Evolutionary conservation across 768 basidiomycete species (phyloP), one percentile per base, ranked within the genome.

Genomic region (Baorangia bicolor): DNA sequence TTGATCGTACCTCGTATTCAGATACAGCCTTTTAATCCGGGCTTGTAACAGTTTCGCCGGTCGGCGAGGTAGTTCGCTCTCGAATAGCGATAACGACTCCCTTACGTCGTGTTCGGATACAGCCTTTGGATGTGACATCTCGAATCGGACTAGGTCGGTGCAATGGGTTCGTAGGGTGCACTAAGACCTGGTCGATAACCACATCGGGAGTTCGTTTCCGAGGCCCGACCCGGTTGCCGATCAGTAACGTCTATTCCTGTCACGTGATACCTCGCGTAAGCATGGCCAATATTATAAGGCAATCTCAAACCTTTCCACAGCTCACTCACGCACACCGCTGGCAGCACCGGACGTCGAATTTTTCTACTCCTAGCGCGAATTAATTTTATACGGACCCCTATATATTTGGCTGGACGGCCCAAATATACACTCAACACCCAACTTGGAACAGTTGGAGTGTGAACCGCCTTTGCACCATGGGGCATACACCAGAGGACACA

Each of bases 101-200:
- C n/a, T n/a, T 18, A 28, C 21, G 13, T 37, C 20, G 30, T 14
- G 16, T 12, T 37, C 12, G 12, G 9, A 27, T 18, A 21, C 23
- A 7, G 11, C 34, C 13, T 11, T 49, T 21, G 23, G 46, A 33
- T 4, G 34, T 42, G 46, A 41, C 48, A 35, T 61, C 2, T 30
- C 7, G 48, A 61, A 53, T 27, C 40, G 23, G 61, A 54, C 60
- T 14, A 35, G 12, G 18, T 47, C 8, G 4, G 40, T 35, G 44
- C 7, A 41, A 25, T 8, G n/a, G 27, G 35, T 45, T 12, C 20
- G 20, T 9, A 4, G 21, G 9, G 42, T 33, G 9, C n/a, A 21
- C 16, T 11, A 10, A 58, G 27, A 51, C 42, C 20, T 43, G 45
- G 59, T 56, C 59, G 8, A 6, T 18, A 40, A 53, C 31, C 11